A percentile compares a stretch with the other conserved stretches of the same genome.
phyloP scores from a whole-genome alignment of 345 rosid species.

The Brassica nigra region DNA sequence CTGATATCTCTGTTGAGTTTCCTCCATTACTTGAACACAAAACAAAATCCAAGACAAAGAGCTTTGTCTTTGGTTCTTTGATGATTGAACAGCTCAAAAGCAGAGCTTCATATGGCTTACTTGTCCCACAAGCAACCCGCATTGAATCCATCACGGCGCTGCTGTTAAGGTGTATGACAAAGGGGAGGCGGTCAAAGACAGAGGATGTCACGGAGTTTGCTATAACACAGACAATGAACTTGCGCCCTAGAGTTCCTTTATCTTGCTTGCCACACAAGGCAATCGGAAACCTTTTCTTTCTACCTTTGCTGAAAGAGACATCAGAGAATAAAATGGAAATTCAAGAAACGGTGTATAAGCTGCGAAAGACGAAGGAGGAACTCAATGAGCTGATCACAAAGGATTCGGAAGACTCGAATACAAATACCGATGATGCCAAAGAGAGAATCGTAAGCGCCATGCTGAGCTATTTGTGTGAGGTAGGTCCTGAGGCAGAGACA shows the following conservation, averaged over 20 bases:
- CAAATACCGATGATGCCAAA: neutral
- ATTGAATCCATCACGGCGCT: neutral
- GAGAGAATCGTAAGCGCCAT: neutral
- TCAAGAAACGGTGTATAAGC: neutral
- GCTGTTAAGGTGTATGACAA: neutral
- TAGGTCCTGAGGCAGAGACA: neutral
- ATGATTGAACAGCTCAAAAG: neutral
- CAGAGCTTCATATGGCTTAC: neutral
- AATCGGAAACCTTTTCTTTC: neutral
- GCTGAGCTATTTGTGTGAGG: neutral
- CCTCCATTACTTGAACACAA: neutral
- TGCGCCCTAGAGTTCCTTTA: constrained; percentile 1
- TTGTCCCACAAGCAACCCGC: neutral
- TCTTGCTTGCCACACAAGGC: neutral
- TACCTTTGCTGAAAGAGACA: neutral
- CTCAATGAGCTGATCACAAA: neutral
- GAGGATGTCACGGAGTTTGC: neutral
- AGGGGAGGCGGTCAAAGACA: neutral
- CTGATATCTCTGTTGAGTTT: neutral
- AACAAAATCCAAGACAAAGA: neutral
- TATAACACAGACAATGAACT: neutral
- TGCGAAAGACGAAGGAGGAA: neutral
- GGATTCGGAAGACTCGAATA: neutral
- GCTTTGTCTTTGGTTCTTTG: neutral
- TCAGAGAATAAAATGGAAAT: neutral